phyloP scores from a whole-genome alignment of 2,329 filamentous ascomycete species.

The Trichoderma breve region DNA sequence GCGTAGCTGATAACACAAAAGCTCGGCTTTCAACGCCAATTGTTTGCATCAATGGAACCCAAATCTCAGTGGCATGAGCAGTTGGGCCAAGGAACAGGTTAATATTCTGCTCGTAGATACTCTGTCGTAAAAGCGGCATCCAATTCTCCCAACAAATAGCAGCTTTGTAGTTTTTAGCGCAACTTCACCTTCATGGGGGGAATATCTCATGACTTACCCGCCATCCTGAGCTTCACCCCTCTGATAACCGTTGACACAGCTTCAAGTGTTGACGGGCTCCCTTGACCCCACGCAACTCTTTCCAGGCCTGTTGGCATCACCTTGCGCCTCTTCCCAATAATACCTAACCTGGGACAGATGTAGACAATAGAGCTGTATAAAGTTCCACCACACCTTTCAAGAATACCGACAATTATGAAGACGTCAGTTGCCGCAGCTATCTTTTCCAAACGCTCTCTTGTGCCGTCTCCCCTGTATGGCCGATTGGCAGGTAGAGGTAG shows the following conservation, averaged over 20 bases:
- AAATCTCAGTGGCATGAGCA: slow-evolving; percentile 4
- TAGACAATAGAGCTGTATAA: neutral
- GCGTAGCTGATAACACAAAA: neutral
- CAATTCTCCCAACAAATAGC: slow-evolving; percentile 8
- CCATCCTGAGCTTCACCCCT: neutral
- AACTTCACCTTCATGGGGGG: accelerated
- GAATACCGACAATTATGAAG: neutral
- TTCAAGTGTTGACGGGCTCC: neutral
- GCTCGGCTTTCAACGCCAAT: neutral
- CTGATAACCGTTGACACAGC: neutral
- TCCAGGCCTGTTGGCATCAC: neutral
- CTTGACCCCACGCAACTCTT: neutral
- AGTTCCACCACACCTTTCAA: neutral
- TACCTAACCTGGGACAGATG: neutral
- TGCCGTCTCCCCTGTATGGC: neutral
- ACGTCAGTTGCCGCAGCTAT: neutral
- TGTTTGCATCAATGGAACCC: slow-evolving; percentile 8
- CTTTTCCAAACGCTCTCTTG: neutral
- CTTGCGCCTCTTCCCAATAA: neutral
- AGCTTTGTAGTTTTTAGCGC: neutral
- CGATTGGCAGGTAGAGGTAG: neutral
- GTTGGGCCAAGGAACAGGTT: neutral
- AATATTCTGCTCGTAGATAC: neutral
- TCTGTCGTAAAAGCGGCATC: neutral
- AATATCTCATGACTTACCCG: neutral